phyloP scores from a whole-genome alignment of 78 protist species.

The Dictyostelium firmibasis region DNA sequence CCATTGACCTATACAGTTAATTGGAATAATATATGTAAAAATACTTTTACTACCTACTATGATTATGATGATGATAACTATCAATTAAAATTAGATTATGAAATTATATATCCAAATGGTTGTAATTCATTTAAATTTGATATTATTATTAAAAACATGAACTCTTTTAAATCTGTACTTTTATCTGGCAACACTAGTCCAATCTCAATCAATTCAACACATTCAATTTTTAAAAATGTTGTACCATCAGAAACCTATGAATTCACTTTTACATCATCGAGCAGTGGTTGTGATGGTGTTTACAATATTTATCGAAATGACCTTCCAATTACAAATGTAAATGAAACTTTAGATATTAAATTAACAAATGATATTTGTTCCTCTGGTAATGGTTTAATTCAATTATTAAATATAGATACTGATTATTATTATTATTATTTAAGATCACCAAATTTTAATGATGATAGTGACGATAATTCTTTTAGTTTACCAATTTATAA shows the following conservation, averaged over 20 bases:
- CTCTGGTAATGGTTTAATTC: neutral
- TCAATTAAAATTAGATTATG: neutral
- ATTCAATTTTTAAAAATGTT: neutral
- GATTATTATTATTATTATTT: neutral
- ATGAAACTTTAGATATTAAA: neutral
- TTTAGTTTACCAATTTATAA: neutral
- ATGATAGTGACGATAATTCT: neutral
- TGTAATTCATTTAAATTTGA: neutral
- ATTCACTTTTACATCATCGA: neutral
- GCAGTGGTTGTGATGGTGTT: neutral
- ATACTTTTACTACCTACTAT: neutral
- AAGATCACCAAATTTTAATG: neutral
- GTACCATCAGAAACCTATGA: neutral
- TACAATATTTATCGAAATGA: neutral
- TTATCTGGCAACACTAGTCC: neutral
- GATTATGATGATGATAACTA: neutral
- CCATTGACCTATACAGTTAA: neutral
- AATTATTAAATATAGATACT: neutral
- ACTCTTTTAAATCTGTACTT: neutral
- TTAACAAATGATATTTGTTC: neutral
- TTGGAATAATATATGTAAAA: neutral
- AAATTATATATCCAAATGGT: neutral
- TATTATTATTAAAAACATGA: neutral
- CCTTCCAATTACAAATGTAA: neutral
- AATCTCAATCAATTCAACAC: neutral